Conservation (phyloP, 352 stramenopile species). For the Phytophthora colocasiae region DNA sequence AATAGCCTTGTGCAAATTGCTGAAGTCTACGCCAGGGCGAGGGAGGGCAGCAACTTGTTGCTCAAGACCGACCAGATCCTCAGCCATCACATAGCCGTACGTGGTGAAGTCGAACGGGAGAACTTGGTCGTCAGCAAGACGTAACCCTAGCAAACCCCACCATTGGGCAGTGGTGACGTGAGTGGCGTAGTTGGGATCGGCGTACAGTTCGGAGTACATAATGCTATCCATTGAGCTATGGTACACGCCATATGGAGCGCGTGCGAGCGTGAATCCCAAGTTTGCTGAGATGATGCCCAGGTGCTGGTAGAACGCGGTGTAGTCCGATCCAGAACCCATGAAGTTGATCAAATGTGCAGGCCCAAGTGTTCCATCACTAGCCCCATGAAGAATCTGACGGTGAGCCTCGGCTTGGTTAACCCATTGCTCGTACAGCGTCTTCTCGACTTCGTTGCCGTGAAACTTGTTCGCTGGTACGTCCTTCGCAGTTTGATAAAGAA, state of each 20-base stretch:
- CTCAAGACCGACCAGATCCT: slow-evolving; percentile 43
- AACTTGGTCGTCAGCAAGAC: slow-evolving; percentile 49
- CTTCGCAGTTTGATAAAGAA: slow-evolving; percentile 66
- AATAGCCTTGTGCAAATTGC: slow-evolving; percentile 43
- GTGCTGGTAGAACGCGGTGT: slow-evolving; percentile 83
- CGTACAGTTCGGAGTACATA: slow-evolving; percentile 65
- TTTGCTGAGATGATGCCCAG: slow-evolving; percentile 76
- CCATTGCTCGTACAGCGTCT: slow-evolving; percentile 48
- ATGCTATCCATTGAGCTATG: slow-evolving; percentile 89
- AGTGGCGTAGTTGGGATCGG: slow-evolving; percentile 57
- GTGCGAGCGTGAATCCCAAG: slow-evolving; percentile 29
- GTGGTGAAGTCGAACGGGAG: slow-evolving; percentile 70
- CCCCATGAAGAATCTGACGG: slow-evolving; percentile 11
- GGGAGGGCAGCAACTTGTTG: slow-evolving; percentile 31
- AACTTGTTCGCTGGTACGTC: slow-evolving; percentile 68
- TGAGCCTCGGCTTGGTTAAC: slow-evolving; percentile 23
- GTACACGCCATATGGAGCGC: slow-evolving; percentile 65
- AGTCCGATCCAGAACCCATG: slow-evolving; percentile 68
- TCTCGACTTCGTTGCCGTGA: slow-evolving; percentile 41
- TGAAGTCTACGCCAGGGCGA: slow-evolving; percentile 40
- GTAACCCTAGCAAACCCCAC: slow-evolving; percentile 62
- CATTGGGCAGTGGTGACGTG: slow-evolving; percentile 51
- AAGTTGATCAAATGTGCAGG: slow-evolving; percentile 56
- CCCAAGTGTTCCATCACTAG: slow-evolving; percentile 25
- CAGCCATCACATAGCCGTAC: slow-evolving; percentile 58